Base-by-base conservation (phyloP, 2,329 filamentous ascomycete genomes). In the Boeremia exigua region DNA sequence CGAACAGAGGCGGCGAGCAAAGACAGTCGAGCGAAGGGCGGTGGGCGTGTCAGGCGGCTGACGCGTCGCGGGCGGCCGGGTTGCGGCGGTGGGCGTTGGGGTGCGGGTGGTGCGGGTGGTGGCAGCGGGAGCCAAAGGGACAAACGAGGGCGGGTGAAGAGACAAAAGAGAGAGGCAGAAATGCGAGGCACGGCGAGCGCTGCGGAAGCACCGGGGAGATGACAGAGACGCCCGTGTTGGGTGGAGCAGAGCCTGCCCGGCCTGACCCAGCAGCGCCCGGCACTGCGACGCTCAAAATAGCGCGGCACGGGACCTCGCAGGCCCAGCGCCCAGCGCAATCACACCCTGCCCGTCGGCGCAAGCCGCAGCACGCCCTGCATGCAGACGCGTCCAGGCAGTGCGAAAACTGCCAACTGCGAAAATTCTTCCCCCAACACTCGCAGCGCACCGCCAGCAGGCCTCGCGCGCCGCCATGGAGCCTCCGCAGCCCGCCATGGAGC, bases 1-100 rank as follows among this genome's bases (percentile, higher is more conserved):
- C 19, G 19, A 23, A 23, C 19, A 5, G 5, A 23, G 5, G 19
- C 5, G 19, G 19, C 5, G 19, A n/a, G n/a, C n/a, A n/a, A n/a
- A n/a, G n/a, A n/a, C n/a, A n/a, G n/a, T n/a, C n/a, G n/a, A n/a
- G n/a, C n/a, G n/a, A n/a, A n/a, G n/a, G n/a, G n/a, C n/a, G n/a
- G n/a, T n/a, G n/a, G n/a, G n/a, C n/a, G n/a, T n/a, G n/a, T n/a
- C n/a, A n/a, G 36, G 59, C 44, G 57, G 63, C 58, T 63, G 63
- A 64, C 61, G 66, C 63, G 62, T 66, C 52, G 42, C 45, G 17
- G 25, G 30, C 30, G 30, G 47, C 15, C 34, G 36, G 33, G 15
- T 17, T 8, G 23, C 19, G 12, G 34, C 42, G 9, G 19, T 4
- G 23, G 29, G 4, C 27, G 36, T n/a, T n/a, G n/a, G 47, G 6